These are phyloP conservation scores for Aspergillus novofumigatus DNA, from an alignment of 2,329 filamentous ascomycete species.

Conservation along the genomic window DNA sequence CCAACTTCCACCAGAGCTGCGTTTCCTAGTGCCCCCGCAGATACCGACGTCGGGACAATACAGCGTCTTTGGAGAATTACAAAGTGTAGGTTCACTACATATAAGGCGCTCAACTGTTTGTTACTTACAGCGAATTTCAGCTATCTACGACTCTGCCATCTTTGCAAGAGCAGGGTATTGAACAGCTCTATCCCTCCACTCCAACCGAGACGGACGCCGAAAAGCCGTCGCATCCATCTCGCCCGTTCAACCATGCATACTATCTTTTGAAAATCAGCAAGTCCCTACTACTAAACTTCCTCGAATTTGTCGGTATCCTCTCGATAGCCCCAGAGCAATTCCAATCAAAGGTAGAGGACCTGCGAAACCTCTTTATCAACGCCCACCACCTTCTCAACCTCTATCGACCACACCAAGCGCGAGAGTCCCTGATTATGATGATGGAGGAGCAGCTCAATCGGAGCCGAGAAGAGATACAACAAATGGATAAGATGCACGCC, in stretches of 20 bases:
- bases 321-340: constrained; percentile 63
- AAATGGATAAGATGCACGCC: constrained; percentile 68
- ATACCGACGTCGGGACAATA: constrained; percentile 69
- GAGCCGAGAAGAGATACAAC: constrained; percentile 70
- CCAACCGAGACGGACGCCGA: constrained; percentile 51
- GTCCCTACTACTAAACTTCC: constrained; percentile 80
- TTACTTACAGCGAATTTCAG: constrained; percentile 19
- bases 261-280: constrained; percentile 76
- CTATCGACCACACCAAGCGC: constrained; percentile 87
- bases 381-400: constrained; percentile 91
- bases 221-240: constrained; percentile 38
- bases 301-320: constrained; percentile 74
- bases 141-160: constrained; percentile 59
- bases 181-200: constrained; percentile 61
- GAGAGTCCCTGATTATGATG: constrained; percentile 79
- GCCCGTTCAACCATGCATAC: constrained; percentile 48
- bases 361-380: constrained; percentile 81
- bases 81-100: constrained; percentile 45
- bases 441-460: constrained; percentile 80
- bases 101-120: no score
- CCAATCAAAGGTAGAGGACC: constrained; percentile 68
- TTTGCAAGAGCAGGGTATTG: constrained; percentile 66
- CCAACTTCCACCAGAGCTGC: constrained; percentile 65
- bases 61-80: constrained; percentile 67
- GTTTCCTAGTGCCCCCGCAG: constrained; percentile 73